These are phyloP conservation scores for Pulveroboletus sp. DNA, from an alignment of 768 basidiomycete genomes.

Conservation along the genomic window DNA sequence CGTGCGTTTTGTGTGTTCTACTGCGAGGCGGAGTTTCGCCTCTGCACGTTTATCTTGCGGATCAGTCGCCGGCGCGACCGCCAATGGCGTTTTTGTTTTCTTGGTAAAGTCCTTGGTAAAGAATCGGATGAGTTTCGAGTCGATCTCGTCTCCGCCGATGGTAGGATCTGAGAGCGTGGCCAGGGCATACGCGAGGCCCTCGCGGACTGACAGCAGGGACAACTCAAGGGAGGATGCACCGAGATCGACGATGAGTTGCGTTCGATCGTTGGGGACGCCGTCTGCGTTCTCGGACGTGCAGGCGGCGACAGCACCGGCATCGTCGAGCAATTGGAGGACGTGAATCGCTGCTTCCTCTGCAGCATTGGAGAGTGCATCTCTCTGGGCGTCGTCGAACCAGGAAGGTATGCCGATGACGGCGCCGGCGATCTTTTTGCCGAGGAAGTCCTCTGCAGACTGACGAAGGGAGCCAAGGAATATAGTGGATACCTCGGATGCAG, in stretches of 20 bases:
- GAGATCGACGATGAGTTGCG: conserved; percentile 75
- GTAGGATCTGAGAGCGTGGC: conserved; percentile 42
- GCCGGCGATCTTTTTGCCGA: conserved; percentile 71
- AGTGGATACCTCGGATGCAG: conserved; percentile 76
- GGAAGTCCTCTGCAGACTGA: conserved; percentile 85
- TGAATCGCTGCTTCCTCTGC: conserved; percentile 76
- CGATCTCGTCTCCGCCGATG: conserved; percentile 68
- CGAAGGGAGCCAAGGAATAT: conserved; percentile 83
- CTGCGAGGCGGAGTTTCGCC: conserved; percentile 87
- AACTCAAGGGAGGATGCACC: conserved; percentile 70
- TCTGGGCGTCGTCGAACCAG: conserved; percentile 66
- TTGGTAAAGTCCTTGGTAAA: conserved; percentile 97
- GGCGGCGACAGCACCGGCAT: conserved; percentile 67
- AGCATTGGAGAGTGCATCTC: conserved; percentile 64
- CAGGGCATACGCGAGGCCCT: conserved; percentile 67
- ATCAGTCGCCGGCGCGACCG: conserved; percentile 55
- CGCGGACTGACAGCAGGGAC: conserved; percentile 65
- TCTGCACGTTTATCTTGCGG: conserved; percentile 75
- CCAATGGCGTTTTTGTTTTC: conserved; percentile 78
- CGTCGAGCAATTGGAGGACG: conserved; percentile 84
- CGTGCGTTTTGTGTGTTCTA: conserved; percentile 93
- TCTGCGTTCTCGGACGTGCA: conserved; percentile 45
- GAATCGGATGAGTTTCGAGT: conserved; percentile 80
- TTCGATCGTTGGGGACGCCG: conserved; percentile 55
- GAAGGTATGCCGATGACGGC: conserved; percentile 82